Evolutionary conservation across 306 rosid species (phyloP), one percentile per base, ranked within the genome.

Genomic region (Hippophae gyantsensis): DNA sequence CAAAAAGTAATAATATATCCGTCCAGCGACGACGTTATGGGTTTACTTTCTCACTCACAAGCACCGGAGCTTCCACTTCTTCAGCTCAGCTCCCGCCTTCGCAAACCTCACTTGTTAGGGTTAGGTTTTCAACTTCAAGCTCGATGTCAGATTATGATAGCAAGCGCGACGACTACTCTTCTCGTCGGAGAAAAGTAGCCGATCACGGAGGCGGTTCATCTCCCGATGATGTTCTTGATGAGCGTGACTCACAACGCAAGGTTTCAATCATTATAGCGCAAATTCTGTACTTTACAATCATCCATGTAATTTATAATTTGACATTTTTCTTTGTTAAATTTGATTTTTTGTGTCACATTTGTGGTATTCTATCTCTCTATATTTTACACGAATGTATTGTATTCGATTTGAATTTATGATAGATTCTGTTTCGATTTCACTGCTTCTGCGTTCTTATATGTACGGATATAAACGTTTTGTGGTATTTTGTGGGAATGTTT

Each of bases 131-230:
- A 32, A 12, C 58, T 55, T 70, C 61, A 72, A 70, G 74, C 44
- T n/a, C 74, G 61, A 81, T 86, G 95, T 83, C 95, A 25, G 85
- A 85, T 57, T 52, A 63, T 71, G 70, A 62, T 26, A 58, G 58
- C 67, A 50, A 62, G 26, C 59, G 72, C 47, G 80, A 78, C 45
- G 74, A 72, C 65, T 57, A 56, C 57, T 51, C 62, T 9, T 52
- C 78, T 63, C 10, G 43, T 68, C 68, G 67, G 64, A 60, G 56
- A 62, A 67, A 54, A 61, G 56, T 45, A 52, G 27, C 57, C 52
- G 14, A 52, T 9, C 84, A 55, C 5, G 71, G 57, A 11, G 56
- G 56, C 14, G 62, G 57, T 61, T 69, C 76, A 23, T 69, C 76
- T 43, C 76, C 69, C 12, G 8, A 5, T 13, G 64, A 52, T 44